phyloP scores from a whole-genome alignment of 495 filamentous ascomycete genomes.

The Neurospora sp. region DNA sequence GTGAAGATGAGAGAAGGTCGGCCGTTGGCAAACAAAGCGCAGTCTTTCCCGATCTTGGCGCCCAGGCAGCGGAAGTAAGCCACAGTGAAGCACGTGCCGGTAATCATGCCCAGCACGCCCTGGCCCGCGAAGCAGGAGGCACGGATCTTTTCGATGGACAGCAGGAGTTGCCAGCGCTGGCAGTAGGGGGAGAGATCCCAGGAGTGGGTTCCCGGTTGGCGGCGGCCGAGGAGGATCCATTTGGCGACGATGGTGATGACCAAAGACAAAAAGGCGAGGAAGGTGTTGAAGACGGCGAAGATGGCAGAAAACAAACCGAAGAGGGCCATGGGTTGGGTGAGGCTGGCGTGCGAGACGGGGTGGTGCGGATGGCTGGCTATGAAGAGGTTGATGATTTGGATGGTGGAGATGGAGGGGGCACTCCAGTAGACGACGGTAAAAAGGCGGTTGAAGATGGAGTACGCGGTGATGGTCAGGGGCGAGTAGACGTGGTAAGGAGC shows the following conservation, averaged over 20 bases:
- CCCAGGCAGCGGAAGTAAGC: conserved; percentile 36
- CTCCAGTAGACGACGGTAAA: conserved; percentile 32
- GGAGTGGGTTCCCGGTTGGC: conserved; percentile 32
- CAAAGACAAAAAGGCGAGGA: conserved; percentile 25
- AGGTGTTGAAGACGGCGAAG: conserved; percentile 19
- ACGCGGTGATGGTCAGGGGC: conserved; percentile 28
- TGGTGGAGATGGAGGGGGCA: conserved; percentile 10
- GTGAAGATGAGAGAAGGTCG: conserved; percentile 35
- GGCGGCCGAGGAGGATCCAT: conserved; percentile 33
- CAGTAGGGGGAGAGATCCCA: conserved; percentile 25
- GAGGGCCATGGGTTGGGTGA: conserved; percentile 20
- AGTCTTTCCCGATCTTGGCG: conserved; percentile 34
- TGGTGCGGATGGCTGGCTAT: neutral
- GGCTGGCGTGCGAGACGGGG: conserved; percentile 9
- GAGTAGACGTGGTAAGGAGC: conserved; percentile 32
- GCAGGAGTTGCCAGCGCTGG: conserved; percentile 34
- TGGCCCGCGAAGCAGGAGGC: conserved; percentile 30
- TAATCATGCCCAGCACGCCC: conserved; percentile 34
- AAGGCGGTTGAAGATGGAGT: conserved; percentile 26
- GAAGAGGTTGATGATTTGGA: conserved; percentile 14
- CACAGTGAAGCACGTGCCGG: conserved; percentile 27
- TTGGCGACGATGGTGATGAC: conserved; percentile 26
- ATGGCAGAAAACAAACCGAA: conserved; percentile 16
- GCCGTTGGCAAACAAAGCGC: conserved; percentile 36
- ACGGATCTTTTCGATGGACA: conserved; percentile 34